phyloP scores from a whole-genome alignment of 495 filamentous ascomycete genomes.

The Trypethelium eluteriae region DNA sequence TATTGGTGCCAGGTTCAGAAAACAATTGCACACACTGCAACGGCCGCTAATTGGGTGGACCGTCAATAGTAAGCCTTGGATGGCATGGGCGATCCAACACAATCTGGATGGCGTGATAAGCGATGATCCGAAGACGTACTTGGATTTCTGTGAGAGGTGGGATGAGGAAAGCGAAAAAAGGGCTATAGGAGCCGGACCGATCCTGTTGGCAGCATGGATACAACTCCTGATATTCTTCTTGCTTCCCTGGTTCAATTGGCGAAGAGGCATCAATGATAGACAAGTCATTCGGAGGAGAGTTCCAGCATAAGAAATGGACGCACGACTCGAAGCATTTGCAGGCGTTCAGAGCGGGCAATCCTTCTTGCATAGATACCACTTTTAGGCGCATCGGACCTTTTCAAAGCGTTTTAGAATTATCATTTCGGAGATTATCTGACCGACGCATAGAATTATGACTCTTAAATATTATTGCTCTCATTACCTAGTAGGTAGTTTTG shows the following conservation, averaged over 20 bases:
- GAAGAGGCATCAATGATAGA: neutral
- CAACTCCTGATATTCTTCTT: slow-evolving; percentile 1
- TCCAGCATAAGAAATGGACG: neutral
- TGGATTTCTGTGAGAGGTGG: slow-evolving; percentile 38
- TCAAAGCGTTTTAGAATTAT: no score
- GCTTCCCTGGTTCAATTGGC: neutral
- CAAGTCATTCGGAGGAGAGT: neutral
- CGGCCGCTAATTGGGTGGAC: slow-evolving; percentile 73
- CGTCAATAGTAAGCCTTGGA: slow-evolving; percentile 63
- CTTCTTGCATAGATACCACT: neutral
- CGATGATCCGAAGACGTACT: slow-evolving; percentile 47
- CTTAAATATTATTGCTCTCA: no score
- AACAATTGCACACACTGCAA: slow-evolving; percentile 45
- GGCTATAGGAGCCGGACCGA: neutral
- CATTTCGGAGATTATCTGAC: no score
- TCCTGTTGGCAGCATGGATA: neutral
- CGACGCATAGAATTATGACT: no score
- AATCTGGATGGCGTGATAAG: slow-evolving; percentile 52
- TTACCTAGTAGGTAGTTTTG: no score
- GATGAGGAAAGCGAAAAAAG: slow-evolving; percentile 22
- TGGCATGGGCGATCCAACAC: slow-evolving; percentile 61
- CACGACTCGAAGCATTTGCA: neutral
- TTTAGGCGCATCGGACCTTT: neutral
- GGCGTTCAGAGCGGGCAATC: neutral
- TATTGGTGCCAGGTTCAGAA: slow-evolving; percentile 54